Evolutionary conservation across 2,329 filamentous ascomycete species (phyloP).

Genomic region (Xenoacremonium recifei): DNA sequence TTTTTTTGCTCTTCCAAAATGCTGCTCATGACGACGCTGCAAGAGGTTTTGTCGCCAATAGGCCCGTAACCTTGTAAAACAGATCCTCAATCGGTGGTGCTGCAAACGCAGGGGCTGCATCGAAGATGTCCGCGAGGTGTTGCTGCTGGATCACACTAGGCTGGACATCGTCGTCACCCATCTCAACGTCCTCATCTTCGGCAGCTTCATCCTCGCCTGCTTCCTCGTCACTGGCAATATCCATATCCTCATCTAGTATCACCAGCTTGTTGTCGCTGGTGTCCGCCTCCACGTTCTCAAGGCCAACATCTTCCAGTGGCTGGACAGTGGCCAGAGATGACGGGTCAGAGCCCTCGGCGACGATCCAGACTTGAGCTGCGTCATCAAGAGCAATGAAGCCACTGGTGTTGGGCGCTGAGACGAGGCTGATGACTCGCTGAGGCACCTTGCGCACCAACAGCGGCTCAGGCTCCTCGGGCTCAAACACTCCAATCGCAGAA

Average conservation of each 20-base stretch:
- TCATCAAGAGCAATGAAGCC: conserved; percentile 77
- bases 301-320: conserved; percentile 52
- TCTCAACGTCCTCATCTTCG: conserved; percentile 44
- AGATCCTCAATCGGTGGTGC: conserved; percentile 72
- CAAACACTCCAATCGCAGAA: conserved; percentile 66
- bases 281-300: conserved; percentile 38
- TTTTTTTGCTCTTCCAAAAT: too few species aligned
- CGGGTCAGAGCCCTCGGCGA: conserved; percentile 58
- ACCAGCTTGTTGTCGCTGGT: conserved; percentile 27
- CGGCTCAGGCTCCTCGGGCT: conserved; percentile 56
- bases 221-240: conserved; percentile 43
- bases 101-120: conserved; percentile 65
- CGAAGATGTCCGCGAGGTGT: conserved; percentile 68
- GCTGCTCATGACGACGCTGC: conserved; percentile 9
- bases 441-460: conserved; percentile 57
- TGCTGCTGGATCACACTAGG: conserved; percentile 65
- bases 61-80: conserved; percentile 67
- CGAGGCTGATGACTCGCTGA: conserved; percentile 62
- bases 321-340: conserved; percentile 51
- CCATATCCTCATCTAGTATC: conserved; percentile 40
- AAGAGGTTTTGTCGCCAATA: conserved; percentile 57
- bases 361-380: conserved; percentile 68
- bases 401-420: conserved; percentile 61
- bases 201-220: conserved; percentile 35
- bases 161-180: conserved; percentile 49